Conservation (phyloP, 2,329 filamentous ascomycete species). For the Stachybotrys chartarum region DNA sequence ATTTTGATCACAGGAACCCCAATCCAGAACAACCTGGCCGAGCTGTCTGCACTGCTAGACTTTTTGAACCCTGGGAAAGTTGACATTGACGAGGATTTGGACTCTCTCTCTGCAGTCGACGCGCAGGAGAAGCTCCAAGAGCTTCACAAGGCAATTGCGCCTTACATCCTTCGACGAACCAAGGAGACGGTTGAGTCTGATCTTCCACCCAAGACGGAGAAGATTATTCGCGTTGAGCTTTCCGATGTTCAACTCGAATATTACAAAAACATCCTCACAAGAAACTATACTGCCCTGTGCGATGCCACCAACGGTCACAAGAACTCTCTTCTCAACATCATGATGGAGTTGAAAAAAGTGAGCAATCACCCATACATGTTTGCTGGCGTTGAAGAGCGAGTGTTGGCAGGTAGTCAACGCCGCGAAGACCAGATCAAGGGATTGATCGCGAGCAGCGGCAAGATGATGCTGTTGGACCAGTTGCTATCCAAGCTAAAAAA, state of each 20-base stretch:
- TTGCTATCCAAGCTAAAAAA: constrained; percentile 89
- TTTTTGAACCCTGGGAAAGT: constrained; percentile 96
- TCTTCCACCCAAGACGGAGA: constrained; percentile 92
- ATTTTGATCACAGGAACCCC: constrained; percentile 95
- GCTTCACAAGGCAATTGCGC: constrained; percentile 79
- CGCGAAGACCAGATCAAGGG: constrained; percentile 89
- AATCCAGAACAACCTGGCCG: constrained; percentile 92
- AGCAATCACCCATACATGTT: constrained; percentile 99
- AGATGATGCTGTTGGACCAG: constrained; percentile 98
- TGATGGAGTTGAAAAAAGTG: constrained; percentile 99
- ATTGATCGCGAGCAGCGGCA: constrained; percentile 93
- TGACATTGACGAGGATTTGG: constrained; percentile 84
- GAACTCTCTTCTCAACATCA: constrained; percentile 92
- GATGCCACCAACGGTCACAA: constrained; percentile 87
- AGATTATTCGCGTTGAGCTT: constrained; percentile 95
- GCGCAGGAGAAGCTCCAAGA: constrained; percentile 83
- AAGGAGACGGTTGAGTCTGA: constrained; percentile 98
- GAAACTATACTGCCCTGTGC: constrained; percentile 91
- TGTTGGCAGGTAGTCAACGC: constrained; percentile 70
- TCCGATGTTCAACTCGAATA: constrained; percentile 96
- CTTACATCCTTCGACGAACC: constrained; percentile 89
- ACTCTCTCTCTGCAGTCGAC: constrained; percentile 66
- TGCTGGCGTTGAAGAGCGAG: constrained; percentile 82
- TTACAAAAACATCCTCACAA: constrained; percentile 97
- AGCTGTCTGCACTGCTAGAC: constrained; percentile 86